Evolutionary conservation across 352 stramenopile genomes (phyloP).

Genomic region (Globisporangium lucens): DNA sequence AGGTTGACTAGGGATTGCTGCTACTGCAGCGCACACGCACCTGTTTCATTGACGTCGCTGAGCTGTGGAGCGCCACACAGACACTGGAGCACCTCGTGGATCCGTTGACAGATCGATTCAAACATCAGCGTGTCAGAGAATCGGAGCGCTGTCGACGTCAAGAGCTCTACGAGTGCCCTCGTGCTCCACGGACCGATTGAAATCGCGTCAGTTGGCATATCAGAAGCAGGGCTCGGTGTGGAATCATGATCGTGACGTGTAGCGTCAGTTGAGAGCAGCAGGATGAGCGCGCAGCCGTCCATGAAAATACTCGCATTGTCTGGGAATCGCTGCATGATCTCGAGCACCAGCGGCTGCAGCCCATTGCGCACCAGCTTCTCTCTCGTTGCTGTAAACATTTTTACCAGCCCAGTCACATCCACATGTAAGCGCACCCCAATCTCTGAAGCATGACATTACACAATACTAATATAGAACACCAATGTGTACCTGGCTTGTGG

Average conservation of each 20-base stretch:
- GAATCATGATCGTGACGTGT: neutral
- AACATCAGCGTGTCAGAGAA: constrained; percentile 2
- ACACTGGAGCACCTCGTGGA: constrained; percentile 12
- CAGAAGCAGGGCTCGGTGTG: neutral
- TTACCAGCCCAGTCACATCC: neutral
- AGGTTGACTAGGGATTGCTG: too few relatives aligned
- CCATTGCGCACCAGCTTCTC: constrained; percentile 25
- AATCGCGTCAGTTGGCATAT: neutral
- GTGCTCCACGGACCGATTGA: constrained; percentile 9
- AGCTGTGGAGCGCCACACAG: constrained; percentile 2
- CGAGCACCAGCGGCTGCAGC: constrained; percentile 22
- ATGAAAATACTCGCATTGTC: constrained; percentile 18
- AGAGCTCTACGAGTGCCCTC: constrained; percentile 10
- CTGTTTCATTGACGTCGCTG: constrained; percentile 7
- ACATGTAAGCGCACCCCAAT: neutral
- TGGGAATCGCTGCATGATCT: constrained; percentile 23
- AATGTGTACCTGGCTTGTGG: constrained; percentile 8
- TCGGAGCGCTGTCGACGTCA: neutral
- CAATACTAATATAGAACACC: neutral
- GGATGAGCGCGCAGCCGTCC: constrained; percentile 23
- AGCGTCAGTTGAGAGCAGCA: constrained; percentile 10
- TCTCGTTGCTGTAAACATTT: constrained; percentile 6
- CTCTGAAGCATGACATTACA: neutral
- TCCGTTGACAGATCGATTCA: constrained; percentile 1
- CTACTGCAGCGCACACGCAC: neutral